Base-by-base conservation (phyloP, 495 filamentous ascomycete genomes). In the Cudoniella acicularis region DNA sequence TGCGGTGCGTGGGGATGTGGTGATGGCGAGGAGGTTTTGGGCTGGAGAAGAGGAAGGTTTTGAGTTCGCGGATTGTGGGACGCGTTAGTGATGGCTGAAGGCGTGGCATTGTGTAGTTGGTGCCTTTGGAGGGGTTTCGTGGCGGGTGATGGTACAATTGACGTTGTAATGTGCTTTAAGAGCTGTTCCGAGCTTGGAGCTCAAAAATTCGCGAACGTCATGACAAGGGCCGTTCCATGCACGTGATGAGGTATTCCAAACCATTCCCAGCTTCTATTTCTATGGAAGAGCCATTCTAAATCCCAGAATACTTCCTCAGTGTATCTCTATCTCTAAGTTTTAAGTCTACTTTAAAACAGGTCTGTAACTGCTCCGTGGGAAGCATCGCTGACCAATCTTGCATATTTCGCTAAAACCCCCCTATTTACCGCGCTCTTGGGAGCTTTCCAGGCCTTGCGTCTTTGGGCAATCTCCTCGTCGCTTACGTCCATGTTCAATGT, bases 391-490 rank as follows among this genome's bases (percentile, higher is more conserved):
- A 83, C 80, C 49, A 82, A 60, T 24, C 76, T 66, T 0, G 88
- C 90, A 76, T 97, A 98, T 79, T 98, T 98, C 10, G 90, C 93
- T 73, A 98, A 67, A 49, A 86, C 87, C 48, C 94, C 94, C 36
- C 94, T 83, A 61, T 87, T 91, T n/a, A 93, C 89, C 67, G 79
- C 80, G 67, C 83, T 80, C 63, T 72, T 77, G 3, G 91, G 92
- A 56, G 84, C 77, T 65, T 79, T 87, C 94, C 94, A 98, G 58
- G 72, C 75, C 56, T 76, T 78, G 66, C 85, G 72, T 27, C 94
- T 77, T 66, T 73, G 73, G 65, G 79, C 72, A 59, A 98, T 77
- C 73, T 95, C 92, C 63, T 85, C 83, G 20, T 87, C 84, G 57
- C 81, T 83, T 1, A 96, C 83, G 47, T 92, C 83, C 83, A 90